Conservation (phyloP, 1,284 basidiomycete genomes). For the Cryptococcus sp. region DNA sequence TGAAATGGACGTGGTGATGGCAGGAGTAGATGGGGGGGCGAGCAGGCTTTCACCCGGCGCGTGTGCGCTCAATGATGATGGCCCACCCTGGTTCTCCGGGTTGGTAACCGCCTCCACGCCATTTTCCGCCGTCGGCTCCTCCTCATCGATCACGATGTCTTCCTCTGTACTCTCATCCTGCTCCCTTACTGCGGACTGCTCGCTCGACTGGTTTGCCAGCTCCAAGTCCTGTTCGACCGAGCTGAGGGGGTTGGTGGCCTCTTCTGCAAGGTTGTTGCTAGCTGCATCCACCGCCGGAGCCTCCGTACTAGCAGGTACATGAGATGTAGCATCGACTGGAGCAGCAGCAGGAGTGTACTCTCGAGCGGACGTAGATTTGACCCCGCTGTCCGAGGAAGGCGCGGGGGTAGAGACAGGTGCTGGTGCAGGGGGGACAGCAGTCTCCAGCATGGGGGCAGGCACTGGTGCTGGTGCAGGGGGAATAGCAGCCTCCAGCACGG, state of each 20-base stretch:
- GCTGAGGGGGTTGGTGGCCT: constrained; percentile 12
- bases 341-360: background rate
- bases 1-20: background rate
- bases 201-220: constrained; percentile 9
- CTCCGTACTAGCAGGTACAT: constrained; percentile 6
- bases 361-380: background rate
- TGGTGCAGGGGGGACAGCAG: constrained; percentile 7
- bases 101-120: constrained; percentile 8
- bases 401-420: background rate
- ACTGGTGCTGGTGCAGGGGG: background rate
- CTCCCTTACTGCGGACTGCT: constrained; percentile 12
- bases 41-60: background rate
- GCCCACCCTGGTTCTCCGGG: constrained; percentile 2
- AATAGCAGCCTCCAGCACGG: constrained; percentile 22
- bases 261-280: background rate
- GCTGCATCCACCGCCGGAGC: background rate
- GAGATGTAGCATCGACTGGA: background rate
- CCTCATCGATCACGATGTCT: constrained; percentile 15
- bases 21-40: background rate
- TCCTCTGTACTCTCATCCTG: constrained; percentile 17
- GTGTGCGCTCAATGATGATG: too few species aligned
- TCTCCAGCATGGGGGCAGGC: constrained; percentile 15
- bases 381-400: background rate
- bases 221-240: constrained; percentile 15
- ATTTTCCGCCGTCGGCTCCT: constrained; percentile 9